phyloP scores from a whole-genome alignment of 2,329 filamentous ascomycete species.

The Davidsoniella virescens region DNA sequence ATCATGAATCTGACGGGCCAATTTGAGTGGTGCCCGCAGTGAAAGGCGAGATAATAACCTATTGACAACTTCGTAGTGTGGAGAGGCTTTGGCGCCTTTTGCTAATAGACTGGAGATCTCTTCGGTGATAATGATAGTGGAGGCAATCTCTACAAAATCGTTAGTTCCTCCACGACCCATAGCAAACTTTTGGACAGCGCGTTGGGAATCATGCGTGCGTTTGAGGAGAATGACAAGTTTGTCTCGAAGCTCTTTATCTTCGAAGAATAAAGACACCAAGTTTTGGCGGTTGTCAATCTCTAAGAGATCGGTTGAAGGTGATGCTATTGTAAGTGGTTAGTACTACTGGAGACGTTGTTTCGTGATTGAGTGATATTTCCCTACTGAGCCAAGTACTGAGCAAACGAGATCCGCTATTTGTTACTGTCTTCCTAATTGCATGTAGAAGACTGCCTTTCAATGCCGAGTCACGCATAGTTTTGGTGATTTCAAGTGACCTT shows the following conservation, averaged over 20 bases:
- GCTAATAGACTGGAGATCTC: slow-evolving; percentile 37
- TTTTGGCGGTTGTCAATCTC: slow-evolving; percentile 68
- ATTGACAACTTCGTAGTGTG: slow-evolving; percentile 23
- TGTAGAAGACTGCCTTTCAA: slow-evolving; percentile 77
- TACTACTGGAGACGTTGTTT: slow-evolving; percentile 15
- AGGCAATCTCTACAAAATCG: slow-evolving; percentile 69
- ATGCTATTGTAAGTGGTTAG: slow-evolving; percentile 23
- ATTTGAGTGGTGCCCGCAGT: slow-evolving; percentile 46
- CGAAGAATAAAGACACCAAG: slow-evolving; percentile 60
- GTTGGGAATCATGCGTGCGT: slow-evolving; percentile 69
- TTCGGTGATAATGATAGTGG: slow-evolving; percentile 60
- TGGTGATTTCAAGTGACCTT: slow-evolving; percentile 73
- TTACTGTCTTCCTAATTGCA: slow-evolving; percentile 76
- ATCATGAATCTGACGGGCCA: slow-evolving; percentile 54
- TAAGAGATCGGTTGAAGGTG: slow-evolving; percentile 72
- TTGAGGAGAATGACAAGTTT: slow-evolving; percentile 51
- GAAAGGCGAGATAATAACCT: slow-evolving; percentile 41
- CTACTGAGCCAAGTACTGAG: slow-evolving; percentile 67
- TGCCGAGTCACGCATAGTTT: slow-evolving; percentile 64
- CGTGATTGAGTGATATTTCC: background rate
- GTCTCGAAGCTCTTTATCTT: slow-evolving; percentile 51
- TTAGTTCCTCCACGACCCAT: slow-evolving; percentile 83
- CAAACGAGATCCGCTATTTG: slow-evolving; percentile 75
- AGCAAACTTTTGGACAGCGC: slow-evolving; percentile 85
- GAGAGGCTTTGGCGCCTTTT: too few relatives aligned